Percentiles rank a stretch among this genome's conserved stretches.
phyloP scores from a whole-genome alignment of 495 filamentous ascomycete species.

The Aspergillus cristatus region DNA sequence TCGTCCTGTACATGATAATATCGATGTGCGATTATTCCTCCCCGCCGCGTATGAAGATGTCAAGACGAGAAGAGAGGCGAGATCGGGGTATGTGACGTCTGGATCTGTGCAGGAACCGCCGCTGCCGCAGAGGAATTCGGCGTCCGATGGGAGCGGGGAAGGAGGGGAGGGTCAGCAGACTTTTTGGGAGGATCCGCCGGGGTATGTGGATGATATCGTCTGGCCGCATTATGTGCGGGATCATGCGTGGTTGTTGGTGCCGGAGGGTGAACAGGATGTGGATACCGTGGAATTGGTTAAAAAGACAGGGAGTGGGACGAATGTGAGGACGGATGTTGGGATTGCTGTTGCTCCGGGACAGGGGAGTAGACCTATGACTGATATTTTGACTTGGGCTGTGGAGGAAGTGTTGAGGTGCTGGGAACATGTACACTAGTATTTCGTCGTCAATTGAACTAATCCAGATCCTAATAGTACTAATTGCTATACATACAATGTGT shows the following conservation, averaged over 20 bases:
- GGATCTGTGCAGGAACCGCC: slow-evolving; percentile 36
- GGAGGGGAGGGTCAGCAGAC: slow-evolving; percentile 49
- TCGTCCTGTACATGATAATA: slow-evolving; percentile 37
- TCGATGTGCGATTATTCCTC: slow-evolving; percentile 72
- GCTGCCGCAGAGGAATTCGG: slow-evolving; percentile 1
- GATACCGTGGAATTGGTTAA: slow-evolving; percentile 26
- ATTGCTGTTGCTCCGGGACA: slow-evolving; percentile 30
- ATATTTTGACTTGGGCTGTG: slow-evolving; percentile 36
- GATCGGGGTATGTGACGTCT: slow-evolving; percentile 79
- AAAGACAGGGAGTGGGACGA: slow-evolving; percentile 23
- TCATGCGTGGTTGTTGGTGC: slow-evolving; percentile 67
- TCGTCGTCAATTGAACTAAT: too few species aligned
- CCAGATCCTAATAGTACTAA: too few species aligned
- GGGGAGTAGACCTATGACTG: slow-evolving; percentile 23
- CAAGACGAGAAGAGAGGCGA: slow-evolving; percentile 56
- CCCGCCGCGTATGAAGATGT: slow-evolving; percentile 50
- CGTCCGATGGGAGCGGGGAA: slow-evolving; percentile 23
- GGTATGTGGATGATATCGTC: slow-evolving; percentile 89
- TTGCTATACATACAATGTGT: too few species aligned
- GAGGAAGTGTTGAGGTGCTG: slow-evolving; percentile 28
- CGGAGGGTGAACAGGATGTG: slow-evolving; percentile 49
- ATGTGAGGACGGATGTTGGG: slow-evolving; percentile 27
- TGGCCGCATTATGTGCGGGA: slow-evolving; percentile 85
- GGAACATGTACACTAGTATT: too few species aligned
- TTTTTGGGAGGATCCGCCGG: slow-evolving; percentile 90